Conservation (phyloP, 2,329 filamentous ascomycete genomes). For the Dendryphion nanum region DNA sequence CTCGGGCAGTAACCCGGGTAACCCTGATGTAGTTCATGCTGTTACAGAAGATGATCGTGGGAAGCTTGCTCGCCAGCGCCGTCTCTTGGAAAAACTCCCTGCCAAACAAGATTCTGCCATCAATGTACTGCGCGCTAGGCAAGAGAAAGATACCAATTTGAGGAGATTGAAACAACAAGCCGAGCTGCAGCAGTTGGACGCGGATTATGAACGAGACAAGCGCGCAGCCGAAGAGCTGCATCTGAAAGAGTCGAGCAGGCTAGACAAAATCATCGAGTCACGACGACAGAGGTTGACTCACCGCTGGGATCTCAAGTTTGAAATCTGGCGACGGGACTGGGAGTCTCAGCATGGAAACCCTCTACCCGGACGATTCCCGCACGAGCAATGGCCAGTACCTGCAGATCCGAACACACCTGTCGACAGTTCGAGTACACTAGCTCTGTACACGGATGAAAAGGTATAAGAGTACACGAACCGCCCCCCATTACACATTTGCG, state of each 20-base stretch:
- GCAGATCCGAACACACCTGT: conserved; percentile 13
- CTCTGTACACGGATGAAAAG: conserved; percentile 6
- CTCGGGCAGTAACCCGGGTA: conserved; percentile 30
- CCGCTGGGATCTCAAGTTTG: conserved; percentile 42
- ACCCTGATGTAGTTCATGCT: conserved; percentile 22
- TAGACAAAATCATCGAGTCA: conserved; percentile 32
- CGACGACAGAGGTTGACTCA: conserved; percentile 32
- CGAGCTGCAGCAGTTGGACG: conserved; percentile 38
- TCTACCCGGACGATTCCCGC: conserved; percentile 21
- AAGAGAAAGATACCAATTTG: conserved; percentile 39
- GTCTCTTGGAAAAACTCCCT: conserved; percentile 39
- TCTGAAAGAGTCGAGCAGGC: conserved; percentile 31
- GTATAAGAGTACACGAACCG: not conserved
- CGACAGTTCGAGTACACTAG: conserved; percentile 20
- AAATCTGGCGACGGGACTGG: conserved; percentile 39
- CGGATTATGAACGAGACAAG: conserved; percentile 33
- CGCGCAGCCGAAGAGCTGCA: conserved; percentile 30
- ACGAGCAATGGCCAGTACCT: conserved; percentile 30
- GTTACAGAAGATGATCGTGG: conserved; percentile 47
- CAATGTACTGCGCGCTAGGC: conserved; percentile 47
- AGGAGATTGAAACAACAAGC: conserved; percentile 39
- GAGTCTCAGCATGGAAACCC: conserved; percentile 24
- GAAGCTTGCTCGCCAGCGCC: conserved; percentile 43
- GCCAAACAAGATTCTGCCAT: conserved; percentile 46
- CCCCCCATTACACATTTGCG: conserved; percentile 1